Conservation (phyloP, 495 filamentous ascomycete species). For the Talaromyces proteolyticus region DNA sequence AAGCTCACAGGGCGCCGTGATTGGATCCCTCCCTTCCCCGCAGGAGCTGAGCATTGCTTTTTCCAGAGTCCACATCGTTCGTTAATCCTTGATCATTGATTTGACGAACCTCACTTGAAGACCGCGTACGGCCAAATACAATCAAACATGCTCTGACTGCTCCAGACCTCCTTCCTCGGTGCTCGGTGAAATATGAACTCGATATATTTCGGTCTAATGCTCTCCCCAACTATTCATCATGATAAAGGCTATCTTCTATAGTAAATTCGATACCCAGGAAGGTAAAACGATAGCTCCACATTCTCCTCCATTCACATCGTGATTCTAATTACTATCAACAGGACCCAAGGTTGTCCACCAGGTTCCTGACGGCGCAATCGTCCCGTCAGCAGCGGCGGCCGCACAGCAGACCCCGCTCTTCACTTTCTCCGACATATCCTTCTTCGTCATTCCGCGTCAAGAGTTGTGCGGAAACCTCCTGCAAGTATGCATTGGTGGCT, state of each 20-base stretch:
- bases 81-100: too few relatives aligned
- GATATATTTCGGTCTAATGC: too few relatives aligned
- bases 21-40: constrained; percentile 1
- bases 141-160: background rate
- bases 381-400: constrained; percentile 44
- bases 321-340: constrained; percentile 26
- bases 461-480: constrained; percentile 81
- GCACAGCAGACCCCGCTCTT: constrained; percentile 60
- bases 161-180: too few relatives aligned
- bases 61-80: too few relatives aligned
- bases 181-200: too few relatives aligned
- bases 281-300: constrained; percentile 41
- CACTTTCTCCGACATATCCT: constrained; percentile 73
- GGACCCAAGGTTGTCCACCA: constrained; percentile 66
- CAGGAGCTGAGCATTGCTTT: background rate
- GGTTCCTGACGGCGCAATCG: constrained; percentile 63
- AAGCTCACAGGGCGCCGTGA: too few relatives aligned
- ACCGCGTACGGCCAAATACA: too few relatives aligned
- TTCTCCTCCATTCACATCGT: background rate
- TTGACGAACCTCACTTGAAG: too few relatives aligned
- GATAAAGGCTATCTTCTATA: constrained; percentile 96
- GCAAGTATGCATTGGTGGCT: constrained; percentile 68
- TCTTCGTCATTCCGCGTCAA: constrained; percentile 89
- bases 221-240: constrained; percentile 16
- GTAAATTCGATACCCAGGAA: constrained; percentile 84